These are phyloP conservation scores for Aspergillaceae sp. DNA, from an alignment of 2,329 filamentous ascomycete species.

Conservation along the genomic window DNA sequence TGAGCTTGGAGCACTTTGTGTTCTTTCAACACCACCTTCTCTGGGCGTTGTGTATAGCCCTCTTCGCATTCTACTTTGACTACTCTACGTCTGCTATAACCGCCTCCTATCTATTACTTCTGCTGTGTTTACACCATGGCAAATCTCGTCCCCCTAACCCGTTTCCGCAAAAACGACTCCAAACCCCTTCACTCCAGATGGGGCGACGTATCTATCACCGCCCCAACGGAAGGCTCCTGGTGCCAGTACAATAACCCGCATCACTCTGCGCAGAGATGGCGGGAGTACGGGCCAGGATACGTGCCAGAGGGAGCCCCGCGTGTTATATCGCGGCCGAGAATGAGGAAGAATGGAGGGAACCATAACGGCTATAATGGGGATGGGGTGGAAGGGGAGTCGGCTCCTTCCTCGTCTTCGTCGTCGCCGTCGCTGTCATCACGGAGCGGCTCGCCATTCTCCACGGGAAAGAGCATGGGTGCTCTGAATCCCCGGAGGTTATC, in stretches of 20 bases:
- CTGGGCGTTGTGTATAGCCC: no score
- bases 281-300: constrained; percentile 22
- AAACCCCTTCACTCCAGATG: constrained; percentile 30
- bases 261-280: constrained; percentile 9
- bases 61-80: no score
- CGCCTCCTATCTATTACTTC: no score
- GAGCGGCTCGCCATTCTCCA: no score
- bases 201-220: constrained; percentile 31
- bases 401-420: no score
- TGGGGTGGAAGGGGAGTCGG: no score
- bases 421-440: no score
- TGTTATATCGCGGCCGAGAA: constrained; percentile 8
- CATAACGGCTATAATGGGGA: no score
- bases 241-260: constrained; percentile 25
- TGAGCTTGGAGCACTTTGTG: no score
- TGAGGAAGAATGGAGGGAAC: constrained; percentile 1
- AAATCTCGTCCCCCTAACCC: constrained; percentile 13
- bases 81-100: no score
- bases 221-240: constrained; percentile 32
- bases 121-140: neutral
- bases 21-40: no score
- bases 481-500: constrained; percentile 22
- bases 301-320: constrained; percentile 13
- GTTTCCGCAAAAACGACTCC: constrained; percentile 21
- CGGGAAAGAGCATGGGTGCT: constrained; percentile 7